These are phyloP conservation scores for Blastobotrys aristatus DNA, from an alignment of 1,139 yeast species.

Conservation along the genomic window DNA sequence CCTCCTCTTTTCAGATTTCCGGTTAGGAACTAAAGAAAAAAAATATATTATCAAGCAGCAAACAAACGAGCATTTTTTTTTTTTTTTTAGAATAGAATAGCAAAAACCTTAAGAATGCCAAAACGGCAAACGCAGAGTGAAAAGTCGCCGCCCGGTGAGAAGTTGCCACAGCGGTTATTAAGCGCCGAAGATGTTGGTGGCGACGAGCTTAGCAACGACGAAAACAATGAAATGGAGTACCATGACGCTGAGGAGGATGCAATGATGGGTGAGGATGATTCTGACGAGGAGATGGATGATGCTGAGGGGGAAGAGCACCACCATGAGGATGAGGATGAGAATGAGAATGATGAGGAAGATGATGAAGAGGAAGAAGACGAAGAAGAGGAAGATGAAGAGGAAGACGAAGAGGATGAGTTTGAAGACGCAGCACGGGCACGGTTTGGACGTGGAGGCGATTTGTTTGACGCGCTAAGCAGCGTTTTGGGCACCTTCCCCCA, in stretches of 20 bases:
- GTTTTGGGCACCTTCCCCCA: conserved; percentile 36
- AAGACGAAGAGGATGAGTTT: conserved; percentile 4
- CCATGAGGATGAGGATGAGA: conserved; percentile 7
- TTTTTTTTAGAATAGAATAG: too few species aligned
- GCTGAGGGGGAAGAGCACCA: conserved; percentile 2
- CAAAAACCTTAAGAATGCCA: too few species aligned
- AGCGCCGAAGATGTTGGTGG: too few species aligned
- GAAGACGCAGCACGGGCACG: neutral
- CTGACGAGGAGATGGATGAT: conserved; percentile 12
- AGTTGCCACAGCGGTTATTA: too few species aligned
- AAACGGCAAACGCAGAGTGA: too few species aligned
- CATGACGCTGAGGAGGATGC: neutral
- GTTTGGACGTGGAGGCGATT: conserved; percentile 12
- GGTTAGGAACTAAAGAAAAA: too few species aligned
- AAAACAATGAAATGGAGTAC: neutral
- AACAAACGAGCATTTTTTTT: too few species aligned
- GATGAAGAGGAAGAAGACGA: conserved; percentile 23
- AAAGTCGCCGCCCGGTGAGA: too few species aligned
- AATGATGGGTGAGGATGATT: conserved; percentile 5
- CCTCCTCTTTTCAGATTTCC: too few species aligned
- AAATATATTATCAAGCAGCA: too few species aligned
- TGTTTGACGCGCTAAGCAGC: conserved; percentile 30
- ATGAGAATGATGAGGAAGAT: conserved; percentile 5
- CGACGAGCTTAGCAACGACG: neutral
- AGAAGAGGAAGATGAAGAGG: conserved; percentile 1